phyloP scores from a whole-genome alignment of 176 grass and related monocot species.

The Zea luxurians region DNA sequence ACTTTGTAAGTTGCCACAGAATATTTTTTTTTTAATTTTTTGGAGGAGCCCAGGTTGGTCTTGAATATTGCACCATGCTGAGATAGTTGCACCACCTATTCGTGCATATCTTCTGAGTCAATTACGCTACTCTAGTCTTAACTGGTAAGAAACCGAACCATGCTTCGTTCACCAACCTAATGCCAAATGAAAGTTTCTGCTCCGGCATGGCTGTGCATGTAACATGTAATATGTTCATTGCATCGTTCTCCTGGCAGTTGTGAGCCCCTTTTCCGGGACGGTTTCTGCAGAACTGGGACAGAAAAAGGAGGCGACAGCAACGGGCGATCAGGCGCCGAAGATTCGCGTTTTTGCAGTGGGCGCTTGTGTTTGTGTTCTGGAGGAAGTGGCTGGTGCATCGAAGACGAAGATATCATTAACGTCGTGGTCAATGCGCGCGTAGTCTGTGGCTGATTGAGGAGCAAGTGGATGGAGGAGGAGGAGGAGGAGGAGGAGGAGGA shows the following conservation, averaged over 20 bases:
- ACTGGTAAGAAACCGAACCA: not conserved
- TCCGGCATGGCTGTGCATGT: not conserved
- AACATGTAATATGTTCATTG: not conserved
- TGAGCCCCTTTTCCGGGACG: not conserved
- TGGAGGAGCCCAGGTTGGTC: slow-evolving; percentile 15
- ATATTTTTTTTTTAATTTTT: not conserved
- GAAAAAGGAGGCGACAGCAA: slow-evolving; percentile 35
- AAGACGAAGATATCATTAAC: slow-evolving; percentile 39
- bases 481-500: slow-evolving; percentile 10
- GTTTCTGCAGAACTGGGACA: slow-evolving; percentile 13
- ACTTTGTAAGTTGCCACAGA: slow-evolving; percentile 37
- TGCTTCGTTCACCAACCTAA: not conserved
- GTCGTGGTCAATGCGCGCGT: slow-evolving; percentile 22
- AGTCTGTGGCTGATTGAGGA: slow-evolving; percentile 31
- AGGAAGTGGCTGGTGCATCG: slow-evolving; percentile 48
- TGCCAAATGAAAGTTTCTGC: not conserved
- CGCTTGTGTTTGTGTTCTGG: slow-evolving; percentile 13
- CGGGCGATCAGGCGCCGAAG: slow-evolving; percentile 34
- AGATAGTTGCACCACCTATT: slow-evolving; percentile 18
- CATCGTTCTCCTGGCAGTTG: not conserved
- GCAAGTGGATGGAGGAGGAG: slow-evolving; percentile 44
- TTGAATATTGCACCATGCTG: slow-evolving; percentile 40
- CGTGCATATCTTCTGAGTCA: slow-evolving; percentile 30
- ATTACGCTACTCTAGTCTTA: too few relatives aligned
- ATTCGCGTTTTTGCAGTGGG: slow-evolving; percentile 34